These are phyloP conservation scores for Verbascum thapsus DNA, from an alignment of 257 asterid species.

Conservation along the genomic window DNA sequence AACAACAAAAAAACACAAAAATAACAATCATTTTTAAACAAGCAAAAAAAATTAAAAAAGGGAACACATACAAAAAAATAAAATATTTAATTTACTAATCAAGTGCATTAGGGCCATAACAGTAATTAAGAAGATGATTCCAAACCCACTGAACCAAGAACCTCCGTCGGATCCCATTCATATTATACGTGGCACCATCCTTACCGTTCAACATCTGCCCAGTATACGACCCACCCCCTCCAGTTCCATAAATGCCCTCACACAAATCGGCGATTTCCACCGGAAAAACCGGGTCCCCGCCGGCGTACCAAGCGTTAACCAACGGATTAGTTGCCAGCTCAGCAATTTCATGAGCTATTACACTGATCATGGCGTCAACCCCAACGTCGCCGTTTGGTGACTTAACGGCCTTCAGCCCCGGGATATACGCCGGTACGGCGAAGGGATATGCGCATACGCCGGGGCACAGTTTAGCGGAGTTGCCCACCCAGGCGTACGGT, in stretches of 20 bases:
- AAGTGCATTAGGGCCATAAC: conserved; percentile 93
- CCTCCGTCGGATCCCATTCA: conserved; percentile 80
- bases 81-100: conserved; percentile 55
- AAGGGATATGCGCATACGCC: conserved; percentile 84
- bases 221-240: conserved; percentile 84
- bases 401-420: conserved; percentile 55
- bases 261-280: conserved; percentile 91
- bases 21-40: too few relatives aligned
- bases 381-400: conserved; percentile 83
- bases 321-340: conserved; percentile 80
- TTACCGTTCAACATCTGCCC: conserved; percentile 76
- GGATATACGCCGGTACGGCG: conserved; percentile 70
- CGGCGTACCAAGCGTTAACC: conserved; percentile 89
- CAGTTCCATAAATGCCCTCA: conserved; percentile 88
- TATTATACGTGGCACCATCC: conserved; percentile 83
- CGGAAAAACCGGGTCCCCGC: conserved; percentile 76
- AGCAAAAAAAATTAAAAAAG: too few relatives aligned
- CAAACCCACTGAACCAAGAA: conserved; percentile 95
- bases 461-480: conserved; percentile 75
- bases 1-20: too few relatives aligned
- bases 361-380: conserved; percentile 89
- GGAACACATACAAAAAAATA: background rate
- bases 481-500: conserved; percentile 95
- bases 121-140: conserved; percentile 71
- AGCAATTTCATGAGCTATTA: conserved; percentile 86